These are phyloP conservation scores for Globisporangium abappressorium DNA, from an alignment of 352 stramenopile genomes.

Conservation along the genomic window DNA sequence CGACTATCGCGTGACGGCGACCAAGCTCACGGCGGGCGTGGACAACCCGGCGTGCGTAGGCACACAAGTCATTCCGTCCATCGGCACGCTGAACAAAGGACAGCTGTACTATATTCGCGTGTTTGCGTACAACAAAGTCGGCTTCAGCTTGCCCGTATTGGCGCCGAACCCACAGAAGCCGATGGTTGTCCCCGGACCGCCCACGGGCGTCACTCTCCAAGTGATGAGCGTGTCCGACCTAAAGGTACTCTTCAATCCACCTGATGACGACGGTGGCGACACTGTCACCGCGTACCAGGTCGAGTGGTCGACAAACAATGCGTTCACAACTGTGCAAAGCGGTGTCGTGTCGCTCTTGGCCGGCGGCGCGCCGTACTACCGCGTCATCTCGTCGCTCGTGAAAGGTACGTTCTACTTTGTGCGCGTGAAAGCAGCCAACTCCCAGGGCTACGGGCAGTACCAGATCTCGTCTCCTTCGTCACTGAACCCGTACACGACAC, in stretches of 20 bases:
- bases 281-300: slow-evolving; percentile 90
- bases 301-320: slow-evolving; percentile 83
- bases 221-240: slow-evolving; percentile 84
- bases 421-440: slow-evolving; percentile 67
- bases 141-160: slow-evolving; percentile 77
- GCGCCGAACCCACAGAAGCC: slow-evolving; percentile 61
- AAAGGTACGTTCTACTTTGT: slow-evolving; percentile 76
- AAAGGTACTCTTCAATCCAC: slow-evolving; percentile 87
- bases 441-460: slow-evolving; percentile 68
- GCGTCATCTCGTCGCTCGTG: slow-evolving; percentile 50
- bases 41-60: slow-evolving; percentile 77
- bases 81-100: slow-evolving; percentile 79
- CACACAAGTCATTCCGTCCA: slow-evolving; percentile 68
- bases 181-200: slow-evolving; percentile 72
- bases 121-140: slow-evolving; percentile 94
- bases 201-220: slow-evolving; percentile 67
- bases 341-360: slow-evolving; percentile 50
- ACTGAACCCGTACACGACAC: slow-evolving; percentile 90
- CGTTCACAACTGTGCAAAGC: slow-evolving; percentile 60
- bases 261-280: slow-evolving; percentile 80
- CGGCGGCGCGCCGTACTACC: slow-evolving; percentile 51
- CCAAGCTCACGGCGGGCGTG: slow-evolving; percentile 66
- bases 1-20: slow-evolving; percentile 45
- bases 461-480: slow-evolving; percentile 87
- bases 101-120: slow-evolving; percentile 93